Base-by-base conservation (phyloP, 306 rosid species). In the Notholithocarpus densiflorus region DNA sequence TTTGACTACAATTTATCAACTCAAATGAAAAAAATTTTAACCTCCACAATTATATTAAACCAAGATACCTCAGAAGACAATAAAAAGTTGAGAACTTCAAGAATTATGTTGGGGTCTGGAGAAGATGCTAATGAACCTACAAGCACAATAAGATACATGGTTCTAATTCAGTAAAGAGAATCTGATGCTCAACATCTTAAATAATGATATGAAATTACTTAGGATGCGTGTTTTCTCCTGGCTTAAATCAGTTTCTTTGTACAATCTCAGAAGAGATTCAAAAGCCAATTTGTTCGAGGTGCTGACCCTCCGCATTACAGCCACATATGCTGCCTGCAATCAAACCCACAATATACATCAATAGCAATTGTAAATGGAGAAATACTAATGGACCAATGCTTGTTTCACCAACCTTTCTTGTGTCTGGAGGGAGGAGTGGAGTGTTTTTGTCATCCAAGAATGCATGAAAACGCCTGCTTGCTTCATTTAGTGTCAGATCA, bases 191-290 rank as follows among this genome's bases (percentile, higher is more conserved):
- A 17, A 7, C 71, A 57, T 19, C 79, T 48, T 56, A 19, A 55
- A 56, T 53, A 31, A 59, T 17, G 18, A 71, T 26, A 40, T 18
- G 51, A 55, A 66, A 59, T 86, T 91, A 95, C 98, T 77, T 80
- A 95, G 85, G 87, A 95, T 85, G 77, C 97, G 93, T 56, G 92
- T 91, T 88, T 89, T 95, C 89, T 95, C 98, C 88, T 91, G 93
- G 85, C 98, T 91, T 37, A 87, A 77, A 83, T 92, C 98, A 72
- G 88, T 85, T 87, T 95, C 98, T 80, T 92, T 87, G 59, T 95
- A 95, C 34, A 95, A 56, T 85, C 89, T 89, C 78, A 92, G 82
- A 61, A 92, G 97, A 56, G 95, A 89, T 72, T 92, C 98, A 77
- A 85, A 91, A 77, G 79, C 94, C 61, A 59, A 77, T 77, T 89